Evolutionary conservation across 257 asterid species (phyloP).

Genomic region (Ehretia macrophylla): DNA sequence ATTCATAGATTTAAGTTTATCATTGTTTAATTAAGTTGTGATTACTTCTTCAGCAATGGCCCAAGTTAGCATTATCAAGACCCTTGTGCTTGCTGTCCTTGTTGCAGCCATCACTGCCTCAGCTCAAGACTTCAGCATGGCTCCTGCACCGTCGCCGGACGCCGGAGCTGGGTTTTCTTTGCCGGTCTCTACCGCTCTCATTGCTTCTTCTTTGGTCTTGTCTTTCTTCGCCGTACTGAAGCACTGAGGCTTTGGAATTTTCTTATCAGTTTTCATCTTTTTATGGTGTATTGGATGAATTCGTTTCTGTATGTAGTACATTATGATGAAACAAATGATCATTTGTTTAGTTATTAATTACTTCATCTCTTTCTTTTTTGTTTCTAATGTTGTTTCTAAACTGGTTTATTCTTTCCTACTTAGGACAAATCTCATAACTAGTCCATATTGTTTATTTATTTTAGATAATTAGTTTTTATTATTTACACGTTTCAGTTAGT

Average conservation of each 20-base stretch:
- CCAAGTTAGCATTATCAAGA: slow-evolving; percentile 27
- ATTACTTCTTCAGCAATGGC: slow-evolving; percentile 35
- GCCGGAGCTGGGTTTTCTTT: slow-evolving; percentile 43
- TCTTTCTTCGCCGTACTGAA: slow-evolving; percentile 38
- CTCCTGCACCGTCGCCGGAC: slow-evolving; percentile 38
- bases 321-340: neutral
- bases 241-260: slow-evolving; percentile 23
- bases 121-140: neutral
- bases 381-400: too few relatives aligned
- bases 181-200: slow-evolving; percentile 32
- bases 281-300: neutral
- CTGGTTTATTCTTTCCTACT: too few relatives aligned
- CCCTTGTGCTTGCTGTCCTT: slow-evolving; percentile 21
- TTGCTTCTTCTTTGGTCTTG: slow-evolving; percentile 36
- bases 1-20: too few relatives aligned
- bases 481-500: too few relatives aligned
- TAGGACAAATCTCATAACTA: too few relatives aligned
- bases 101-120: slow-evolving; percentile 13
- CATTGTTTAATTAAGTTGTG: too few relatives aligned
- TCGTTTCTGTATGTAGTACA: neutral
- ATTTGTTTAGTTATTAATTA: too few relatives aligned
- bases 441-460: too few relatives aligned
- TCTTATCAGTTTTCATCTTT: neutral
- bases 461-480: too few relatives aligned
- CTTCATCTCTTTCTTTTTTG: too few relatives aligned